Percentiles rank a stretch among this genome's conserved stretches.
Evolutionary conservation across 768 basidiomycete genomes (phyloP).

Genomic region (Pholiota microspora): DNA sequence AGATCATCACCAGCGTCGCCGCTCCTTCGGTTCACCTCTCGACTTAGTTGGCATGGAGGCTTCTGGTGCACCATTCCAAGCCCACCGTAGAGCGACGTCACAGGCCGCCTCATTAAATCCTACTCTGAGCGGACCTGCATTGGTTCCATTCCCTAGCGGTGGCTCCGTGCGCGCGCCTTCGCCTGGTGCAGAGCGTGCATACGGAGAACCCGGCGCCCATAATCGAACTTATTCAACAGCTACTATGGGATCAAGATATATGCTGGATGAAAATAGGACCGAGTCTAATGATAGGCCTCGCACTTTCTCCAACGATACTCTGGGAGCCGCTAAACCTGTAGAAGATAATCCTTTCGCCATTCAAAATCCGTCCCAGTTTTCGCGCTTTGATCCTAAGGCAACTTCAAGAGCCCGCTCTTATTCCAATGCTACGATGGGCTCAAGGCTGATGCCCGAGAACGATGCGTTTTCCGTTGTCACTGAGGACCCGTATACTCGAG

Average conservation of each 20-base stretch:
- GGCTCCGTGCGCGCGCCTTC: conserved; percentile 52
- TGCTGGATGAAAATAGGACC: conserved; percentile 38
- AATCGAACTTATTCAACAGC: conserved; percentile 48
- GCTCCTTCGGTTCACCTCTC: conserved; percentile 57
- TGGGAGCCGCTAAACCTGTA: conserved; percentile 37
- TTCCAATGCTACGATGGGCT: conserved; percentile 67
- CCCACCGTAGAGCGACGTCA: conserved; percentile 49
- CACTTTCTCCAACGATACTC: conserved; percentile 42
- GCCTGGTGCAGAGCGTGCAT: conserved; percentile 26
- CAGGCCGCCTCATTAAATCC: conserved; percentile 45
- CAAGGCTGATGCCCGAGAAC: conserved; percentile 59
- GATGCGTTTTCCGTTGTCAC: conserved; percentile 45
- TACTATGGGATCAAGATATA: conserved; percentile 47
- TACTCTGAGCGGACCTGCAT: conserved; percentile 30
- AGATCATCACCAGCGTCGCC: conserved; percentile 39
- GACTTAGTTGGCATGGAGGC: conserved; percentile 50
- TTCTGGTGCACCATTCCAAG: conserved; percentile 32
- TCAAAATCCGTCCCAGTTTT: conserved; percentile 61
- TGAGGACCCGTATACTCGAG: conserved; percentile 35
- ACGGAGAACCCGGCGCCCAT: conserved; percentile 20
- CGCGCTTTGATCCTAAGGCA: conserved; percentile 80
- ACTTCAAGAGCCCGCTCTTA: conserved; percentile 51
- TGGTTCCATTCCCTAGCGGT: conserved; percentile 62
- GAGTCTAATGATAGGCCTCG: conserved; percentile 29
- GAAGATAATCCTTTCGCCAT: conserved; percentile 70